Conservation (phyloP, 106 monocot species). For the Apostasia shenzhenica region DNA sequence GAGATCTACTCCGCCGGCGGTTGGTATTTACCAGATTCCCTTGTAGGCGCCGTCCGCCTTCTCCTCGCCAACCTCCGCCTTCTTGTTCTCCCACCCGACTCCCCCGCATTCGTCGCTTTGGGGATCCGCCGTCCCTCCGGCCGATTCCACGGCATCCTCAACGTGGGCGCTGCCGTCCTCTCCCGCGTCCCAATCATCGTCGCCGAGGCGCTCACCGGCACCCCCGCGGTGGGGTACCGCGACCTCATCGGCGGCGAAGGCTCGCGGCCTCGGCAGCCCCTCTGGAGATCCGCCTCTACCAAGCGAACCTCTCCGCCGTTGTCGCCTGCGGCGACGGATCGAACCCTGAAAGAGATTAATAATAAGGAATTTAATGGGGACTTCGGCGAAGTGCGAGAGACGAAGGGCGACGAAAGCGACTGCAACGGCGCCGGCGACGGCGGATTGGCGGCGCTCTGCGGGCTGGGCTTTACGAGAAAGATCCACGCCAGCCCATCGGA, state of each 20-base stretch:
- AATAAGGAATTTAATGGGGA: not conserved
- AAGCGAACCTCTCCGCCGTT: not conserved
- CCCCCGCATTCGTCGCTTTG: conserved; percentile 42
- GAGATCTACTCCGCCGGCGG: conserved; percentile 28
- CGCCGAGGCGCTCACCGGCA: conserved; percentile 16
- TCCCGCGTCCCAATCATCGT: conserved; percentile 20
- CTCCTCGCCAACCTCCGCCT: conserved; percentile 39
- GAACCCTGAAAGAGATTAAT: not conserved
- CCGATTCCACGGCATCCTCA: conserved; percentile 59
- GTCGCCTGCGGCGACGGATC: not conserved
- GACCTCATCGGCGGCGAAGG: conserved; percentile 16
- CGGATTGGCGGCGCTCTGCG: not conserved
- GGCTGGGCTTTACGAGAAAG: conserved; percentile 1
- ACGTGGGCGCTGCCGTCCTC: conserved; percentile 42
- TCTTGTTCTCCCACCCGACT: conserved; percentile 12
- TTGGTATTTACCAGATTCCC: conserved; percentile 27
- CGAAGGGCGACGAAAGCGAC: not conserved
- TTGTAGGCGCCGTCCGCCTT: conserved; percentile 36
- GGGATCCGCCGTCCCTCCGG: conserved; percentile 74
- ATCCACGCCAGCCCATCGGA: not conserved
- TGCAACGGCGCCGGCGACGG: not conserved
- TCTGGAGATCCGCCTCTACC: not conserved
- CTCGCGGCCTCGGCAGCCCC: conserved; percentile 11
- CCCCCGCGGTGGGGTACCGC: conserved; percentile 33
- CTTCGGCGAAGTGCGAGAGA: not conserved